Evolutionary conservation across 257 asterid species (phyloP).

Genomic region (Jacaranda copaia): DNA sequence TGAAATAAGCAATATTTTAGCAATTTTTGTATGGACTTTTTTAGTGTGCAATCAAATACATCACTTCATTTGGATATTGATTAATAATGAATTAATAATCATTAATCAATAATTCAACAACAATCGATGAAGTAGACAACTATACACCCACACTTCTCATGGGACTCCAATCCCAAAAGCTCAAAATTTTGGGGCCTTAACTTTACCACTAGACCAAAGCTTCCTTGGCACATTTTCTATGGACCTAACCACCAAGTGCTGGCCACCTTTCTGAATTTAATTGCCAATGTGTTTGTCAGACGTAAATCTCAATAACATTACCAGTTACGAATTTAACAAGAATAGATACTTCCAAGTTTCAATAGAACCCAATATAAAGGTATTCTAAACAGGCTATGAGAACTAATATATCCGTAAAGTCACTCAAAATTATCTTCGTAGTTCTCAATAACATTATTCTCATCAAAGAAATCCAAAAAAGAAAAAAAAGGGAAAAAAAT

Average conservation of each 20-base stretch:
- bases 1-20: neutral
- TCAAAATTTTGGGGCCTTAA: too few species aligned
- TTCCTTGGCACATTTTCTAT: too few species aligned
- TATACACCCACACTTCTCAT: too few species aligned
- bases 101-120: too few species aligned
- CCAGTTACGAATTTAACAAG: neutral
- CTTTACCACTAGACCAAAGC: too few species aligned
- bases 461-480: neutral
- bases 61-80: too few species aligned
- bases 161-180: too few species aligned
- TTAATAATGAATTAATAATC: too few species aligned
- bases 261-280: neutral
- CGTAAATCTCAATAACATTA: neutral
- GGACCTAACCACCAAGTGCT: neutral
- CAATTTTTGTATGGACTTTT: neutral
- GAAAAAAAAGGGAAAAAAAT: neutral
- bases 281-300: neutral
- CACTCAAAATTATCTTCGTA: neutral
- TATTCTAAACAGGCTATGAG: neutral
- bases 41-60: too few species aligned
- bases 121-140: too few species aligned
- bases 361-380: neutral
- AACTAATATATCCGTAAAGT: neutral
- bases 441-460: neutral
- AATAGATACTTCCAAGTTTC: neutral